These are phyloP conservation scores for Diaporthe ampelina DNA, from an alignment of 2,329 filamentous ascomycete genomes.

Conservation along the genomic window DNA sequence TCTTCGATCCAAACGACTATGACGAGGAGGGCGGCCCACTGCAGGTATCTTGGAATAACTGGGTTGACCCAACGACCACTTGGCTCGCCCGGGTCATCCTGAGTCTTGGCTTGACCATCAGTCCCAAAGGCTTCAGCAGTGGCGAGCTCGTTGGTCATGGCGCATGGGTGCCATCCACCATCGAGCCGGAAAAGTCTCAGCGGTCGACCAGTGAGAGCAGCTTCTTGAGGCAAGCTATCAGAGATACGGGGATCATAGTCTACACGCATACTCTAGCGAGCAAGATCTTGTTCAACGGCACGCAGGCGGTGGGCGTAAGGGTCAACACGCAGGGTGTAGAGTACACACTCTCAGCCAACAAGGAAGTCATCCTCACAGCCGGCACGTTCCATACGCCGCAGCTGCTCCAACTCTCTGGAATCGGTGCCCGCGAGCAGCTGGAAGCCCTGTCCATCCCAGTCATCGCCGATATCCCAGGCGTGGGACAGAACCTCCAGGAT, in stretches of 20 bases:
- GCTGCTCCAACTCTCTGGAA: slow-evolving; percentile 50
- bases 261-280: slow-evolving; percentile 34
- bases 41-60: slow-evolving; percentile 37
- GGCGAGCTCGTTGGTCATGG: slow-evolving; percentile 31
- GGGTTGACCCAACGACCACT: slow-evolving; percentile 36
- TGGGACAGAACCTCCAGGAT: slow-evolving; percentile 41
- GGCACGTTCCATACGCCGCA: slow-evolving; percentile 59
- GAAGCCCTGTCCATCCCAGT: slow-evolving; percentile 48
- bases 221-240: slow-evolving; percentile 43
- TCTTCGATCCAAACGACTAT: slow-evolving; percentile 26
- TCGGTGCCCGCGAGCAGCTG: slow-evolving; percentile 51
- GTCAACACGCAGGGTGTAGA: slow-evolving; percentile 31
- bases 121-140: slow-evolving; percentile 29
- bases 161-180: slow-evolving; percentile 32
- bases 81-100: slow-evolving; percentile 35
- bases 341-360: slow-evolving; percentile 31
- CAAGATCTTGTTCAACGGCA: slow-evolving; percentile 31
- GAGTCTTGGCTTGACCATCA: slow-evolving; percentile 33
- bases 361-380: slow-evolving; percentile 59
- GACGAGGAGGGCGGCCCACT: slow-evolving; percentile 31
- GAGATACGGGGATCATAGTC: slow-evolving; percentile 43
- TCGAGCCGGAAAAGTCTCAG: slow-evolving; percentile 27
- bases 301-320: slow-evolving; percentile 23
- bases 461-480: slow-evolving; percentile 45
- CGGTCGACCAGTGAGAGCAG: slow-evolving; percentile 37